Base-by-base conservation (phyloP, 495 filamentous ascomycete genomes). In the Eremomyces bilateralis region DNA sequence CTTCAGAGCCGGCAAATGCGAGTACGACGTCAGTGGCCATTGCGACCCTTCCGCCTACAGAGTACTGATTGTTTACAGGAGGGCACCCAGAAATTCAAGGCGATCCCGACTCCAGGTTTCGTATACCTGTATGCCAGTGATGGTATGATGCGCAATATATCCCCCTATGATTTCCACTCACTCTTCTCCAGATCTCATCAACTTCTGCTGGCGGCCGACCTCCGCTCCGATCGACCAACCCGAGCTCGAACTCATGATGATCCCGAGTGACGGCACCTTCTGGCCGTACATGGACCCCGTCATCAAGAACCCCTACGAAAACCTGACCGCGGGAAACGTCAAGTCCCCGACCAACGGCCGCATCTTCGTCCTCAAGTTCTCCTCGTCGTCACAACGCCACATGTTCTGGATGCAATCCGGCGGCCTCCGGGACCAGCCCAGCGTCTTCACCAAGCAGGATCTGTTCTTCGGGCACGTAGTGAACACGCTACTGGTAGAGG, bases 51-150 rank as follows among this genome's bases (percentile, higher is more conserved):
- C n/a, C n/a, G n/a, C n/a, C n/a, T n/a, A n/a, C n/a, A n/a, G n/a
- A n/a, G n/a, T n/a, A n/a, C n/a, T n/a, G n/a, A n/a, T n/a, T n/a
- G n/a, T n/a, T 25, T 36, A 11, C n/a, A n/a, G n/a, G n/a, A n/a
- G n/a, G n/a, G n/a, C n/a, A n/a, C n/a, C n/a, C 19, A 4, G 44
- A 75, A 67, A 44, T 61, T 92, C 42, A 69, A 66, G 40, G 68
- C 80, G 2, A 60, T 69, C 39, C 57, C 68, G 3, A 74, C 66
- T 0, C 73, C 76, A 3, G 90, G 90, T 38, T 88, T 88, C 54
- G 70, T 95, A 50, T 99, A 90, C 53, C 73, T 99, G 36, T 94
- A 83, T 58, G 63, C 92, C 64, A 88, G 93, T 68, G 90, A 35
- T 35, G 33, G 33, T 35, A 22, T 10, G 33, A 15, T 10, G 73